Evolutionary conservation across 805 yeast genomes (phyloP).

Genomic region (Nakazawaea holstii): DNA sequence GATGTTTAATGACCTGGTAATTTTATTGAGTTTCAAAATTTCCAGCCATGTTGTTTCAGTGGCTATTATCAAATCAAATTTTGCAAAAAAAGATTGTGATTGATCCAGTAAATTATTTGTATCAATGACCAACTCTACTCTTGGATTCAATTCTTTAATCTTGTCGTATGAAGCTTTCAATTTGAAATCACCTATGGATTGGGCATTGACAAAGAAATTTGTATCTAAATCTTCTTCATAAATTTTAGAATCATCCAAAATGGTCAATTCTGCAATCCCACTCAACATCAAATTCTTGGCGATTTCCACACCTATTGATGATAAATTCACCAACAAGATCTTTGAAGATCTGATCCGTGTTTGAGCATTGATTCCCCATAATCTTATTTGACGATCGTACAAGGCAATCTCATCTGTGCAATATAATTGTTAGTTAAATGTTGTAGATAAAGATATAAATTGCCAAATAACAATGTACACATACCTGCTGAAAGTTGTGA

Average conservation of each 20-base stretch:
- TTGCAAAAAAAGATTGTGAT: constrained; percentile 31
- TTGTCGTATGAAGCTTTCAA: constrained; percentile 48
- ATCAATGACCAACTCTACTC: constrained; percentile 56
- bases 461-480: too few species aligned
- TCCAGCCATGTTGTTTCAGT: constrained; percentile 51
- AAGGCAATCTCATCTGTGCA: constrained; percentile 74
- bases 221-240: constrained; percentile 60
- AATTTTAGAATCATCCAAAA: constrained; percentile 55
- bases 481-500: constrained; percentile 7
- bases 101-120: constrained; percentile 22
- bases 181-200: constrained; percentile 51
- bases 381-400: constrained; percentile 89
- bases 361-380: constrained; percentile 97
- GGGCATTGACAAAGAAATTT: constrained; percentile 64
- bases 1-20: constrained; percentile 49
- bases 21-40: constrained; percentile 42
- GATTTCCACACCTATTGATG: constrained; percentile 77
- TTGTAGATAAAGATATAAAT: too few species aligned
- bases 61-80: constrained; percentile 69
- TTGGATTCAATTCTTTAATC: constrained; percentile 71
- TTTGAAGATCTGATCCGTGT: constrained; percentile 65
- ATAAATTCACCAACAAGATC: constrained; percentile 63
- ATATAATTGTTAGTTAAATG: constrained; percentile 1
- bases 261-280: constrained; percentile 76
- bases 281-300: constrained; percentile 82